Percentiles rank a stretch among this genome's conserved stretches.
These are phyloP conservation scores for Dryadomyces quercivorus DNA, from an alignment of 2,329 filamentous ascomycete species.

Conservation along the genomic window DNA sequence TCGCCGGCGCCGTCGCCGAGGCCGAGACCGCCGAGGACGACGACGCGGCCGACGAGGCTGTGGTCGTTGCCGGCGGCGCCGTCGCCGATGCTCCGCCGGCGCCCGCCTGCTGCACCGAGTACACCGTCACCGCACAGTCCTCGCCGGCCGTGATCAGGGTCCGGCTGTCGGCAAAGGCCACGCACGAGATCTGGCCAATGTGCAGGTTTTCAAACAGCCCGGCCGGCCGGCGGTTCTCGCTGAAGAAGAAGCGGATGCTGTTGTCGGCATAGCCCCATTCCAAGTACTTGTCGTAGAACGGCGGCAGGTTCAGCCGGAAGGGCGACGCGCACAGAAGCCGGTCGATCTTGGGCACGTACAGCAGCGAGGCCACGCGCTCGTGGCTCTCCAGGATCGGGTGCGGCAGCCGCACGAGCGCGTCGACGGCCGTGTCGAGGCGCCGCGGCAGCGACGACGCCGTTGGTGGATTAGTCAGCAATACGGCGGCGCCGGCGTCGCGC, in stretches of 20 bases:
- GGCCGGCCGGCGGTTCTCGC: slow-evolving; percentile 69
- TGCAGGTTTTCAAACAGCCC: slow-evolving; percentile 92
- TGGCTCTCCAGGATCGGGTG: slow-evolving; percentile 60
- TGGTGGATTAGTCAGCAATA: too few species aligned
- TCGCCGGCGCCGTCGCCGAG: slow-evolving; percentile 12
- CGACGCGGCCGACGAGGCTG: slow-evolving; percentile 10
- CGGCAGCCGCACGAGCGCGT: slow-evolving; percentile 64
- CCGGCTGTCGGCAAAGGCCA: slow-evolving; percentile 76
- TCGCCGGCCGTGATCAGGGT: slow-evolving; percentile 85
- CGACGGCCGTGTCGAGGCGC: slow-evolving; percentile 66
- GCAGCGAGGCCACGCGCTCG: slow-evolving; percentile 68
- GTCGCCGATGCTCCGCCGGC: slow-evolving; percentile 17
- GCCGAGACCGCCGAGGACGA: background rate
- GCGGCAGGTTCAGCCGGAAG: slow-evolving; percentile 77
- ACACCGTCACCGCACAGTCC: slow-evolving; percentile 83
- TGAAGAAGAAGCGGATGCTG: slow-evolving; percentile 80
- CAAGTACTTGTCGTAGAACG: slow-evolving; percentile 76
- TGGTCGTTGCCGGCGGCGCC: background rate
- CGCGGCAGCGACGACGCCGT: slow-evolving; percentile 48
- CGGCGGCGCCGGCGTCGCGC: slow-evolving; percentile 39
- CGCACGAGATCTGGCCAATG: slow-evolving; percentile 74
- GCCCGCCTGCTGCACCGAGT: slow-evolving; percentile 57
- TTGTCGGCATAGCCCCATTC: slow-evolving; percentile 96
- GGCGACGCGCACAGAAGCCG: slow-evolving; percentile 72
- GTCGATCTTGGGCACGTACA: slow-evolving; percentile 69